Conservation (phyloP, 2,329 filamentous ascomycete species). For the Colletotrichum kahawae region DNA sequence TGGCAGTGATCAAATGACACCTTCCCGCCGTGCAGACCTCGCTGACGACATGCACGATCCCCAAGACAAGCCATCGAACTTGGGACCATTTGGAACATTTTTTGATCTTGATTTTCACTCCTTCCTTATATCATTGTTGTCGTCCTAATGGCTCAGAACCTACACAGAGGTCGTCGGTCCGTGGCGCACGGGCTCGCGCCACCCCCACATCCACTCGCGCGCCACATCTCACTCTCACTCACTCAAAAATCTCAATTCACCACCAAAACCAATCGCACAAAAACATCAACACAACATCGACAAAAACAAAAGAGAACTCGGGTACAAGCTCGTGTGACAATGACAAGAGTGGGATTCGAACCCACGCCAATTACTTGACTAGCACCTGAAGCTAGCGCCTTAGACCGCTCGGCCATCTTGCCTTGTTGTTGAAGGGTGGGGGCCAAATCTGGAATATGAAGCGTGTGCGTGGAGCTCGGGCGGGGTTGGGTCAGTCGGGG, state of each 20-base stretch:
- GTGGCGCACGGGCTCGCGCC: neutral
- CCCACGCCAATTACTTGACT: neutral
- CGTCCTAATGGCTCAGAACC: neutral
- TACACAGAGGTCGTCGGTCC: neutral
- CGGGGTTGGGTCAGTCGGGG: neutral
- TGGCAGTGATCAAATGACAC: accelerated
- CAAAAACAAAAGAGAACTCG: accelerated
- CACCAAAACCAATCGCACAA: neutral
- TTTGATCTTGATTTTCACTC: neutral
- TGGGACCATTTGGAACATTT: neutral
- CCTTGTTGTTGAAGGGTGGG: neutral
- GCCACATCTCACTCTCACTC: neutral
- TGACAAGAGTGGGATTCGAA: neutral
- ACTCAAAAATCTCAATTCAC: neutral
- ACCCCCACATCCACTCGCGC: neutral
- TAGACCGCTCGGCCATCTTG: neutral
- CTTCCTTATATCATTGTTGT: neutral
- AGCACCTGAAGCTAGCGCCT: neutral
- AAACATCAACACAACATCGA: neutral
- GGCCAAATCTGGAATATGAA: neutral
- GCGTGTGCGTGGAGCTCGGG: neutral
- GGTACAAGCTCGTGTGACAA: accelerated
- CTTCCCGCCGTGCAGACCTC: neutral
- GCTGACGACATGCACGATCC: neutral
- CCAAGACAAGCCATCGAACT: neutral